phyloP scores from a whole-genome alignment of 2,329 filamentous ascomycete genomes.

The Apiospora malaysiana region DNA sequence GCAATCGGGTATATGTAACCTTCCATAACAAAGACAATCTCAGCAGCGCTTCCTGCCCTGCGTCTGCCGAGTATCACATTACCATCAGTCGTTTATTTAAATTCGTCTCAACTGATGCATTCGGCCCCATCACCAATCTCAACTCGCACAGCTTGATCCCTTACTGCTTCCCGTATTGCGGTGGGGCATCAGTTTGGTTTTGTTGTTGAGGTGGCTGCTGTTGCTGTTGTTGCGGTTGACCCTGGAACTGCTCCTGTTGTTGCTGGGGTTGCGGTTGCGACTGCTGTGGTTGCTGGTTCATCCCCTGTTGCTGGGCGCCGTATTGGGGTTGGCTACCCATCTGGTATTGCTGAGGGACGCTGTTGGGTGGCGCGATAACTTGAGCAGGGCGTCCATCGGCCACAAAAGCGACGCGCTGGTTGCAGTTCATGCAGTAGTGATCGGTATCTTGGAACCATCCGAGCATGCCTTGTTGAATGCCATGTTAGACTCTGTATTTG shows the following conservation, averaged over 20 bases:
- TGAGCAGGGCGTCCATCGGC: conserved; percentile 23
- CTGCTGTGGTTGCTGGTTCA: neutral
- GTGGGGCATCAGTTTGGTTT: neutral
- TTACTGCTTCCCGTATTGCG: neutral
- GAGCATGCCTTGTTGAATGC: conserved; percentile 17
- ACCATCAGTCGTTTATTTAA: neutral
- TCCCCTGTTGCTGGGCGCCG: conserved; percentile 5
- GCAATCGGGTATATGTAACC: neutral
- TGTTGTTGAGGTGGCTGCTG: neutral
- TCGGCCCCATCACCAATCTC: neutral
- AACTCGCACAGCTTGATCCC: neutral
- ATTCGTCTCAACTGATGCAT: neutral
- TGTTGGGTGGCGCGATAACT: conserved; percentile 12
- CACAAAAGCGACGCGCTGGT: conserved; percentile 25
- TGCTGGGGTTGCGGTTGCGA: conserved; percentile 4
- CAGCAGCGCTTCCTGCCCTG: neutral
- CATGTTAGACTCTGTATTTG: neutral
- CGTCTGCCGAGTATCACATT: neutral
- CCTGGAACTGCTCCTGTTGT: neutral
- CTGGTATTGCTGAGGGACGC: conserved; percentile 23
- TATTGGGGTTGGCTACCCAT: conserved; percentile 24
- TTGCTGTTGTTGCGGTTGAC: neutral
- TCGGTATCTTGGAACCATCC: conserved; percentile 26
- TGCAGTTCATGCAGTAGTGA: conserved; percentile 25
- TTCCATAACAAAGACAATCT: neutral